Conservation (phyloP, 495 filamentous ascomycete genomes). For the Glonium stellatum region DNA sequence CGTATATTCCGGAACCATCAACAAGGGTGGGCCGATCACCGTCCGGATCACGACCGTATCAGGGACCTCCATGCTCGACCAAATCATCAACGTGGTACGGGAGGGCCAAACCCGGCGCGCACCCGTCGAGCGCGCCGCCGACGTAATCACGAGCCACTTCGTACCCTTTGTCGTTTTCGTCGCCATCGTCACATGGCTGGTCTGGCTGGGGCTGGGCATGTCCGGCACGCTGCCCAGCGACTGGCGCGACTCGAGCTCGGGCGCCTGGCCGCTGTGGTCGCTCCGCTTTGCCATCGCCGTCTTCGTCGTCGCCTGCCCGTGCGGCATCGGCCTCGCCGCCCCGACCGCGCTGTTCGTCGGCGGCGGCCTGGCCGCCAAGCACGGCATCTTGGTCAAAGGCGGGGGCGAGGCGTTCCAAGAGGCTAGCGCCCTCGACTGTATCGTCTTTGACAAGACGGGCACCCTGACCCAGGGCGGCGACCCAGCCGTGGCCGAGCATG, state of each 20-base stretch:
- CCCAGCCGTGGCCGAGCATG: constrained; percentile 67
- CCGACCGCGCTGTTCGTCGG: constrained; percentile 93
- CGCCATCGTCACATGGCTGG: constrained; percentile 73
- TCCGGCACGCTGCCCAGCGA: constrained; percentile 58
- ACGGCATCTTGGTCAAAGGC: constrained; percentile 90
- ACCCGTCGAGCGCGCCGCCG: constrained; percentile 79
- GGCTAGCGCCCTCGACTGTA: constrained; percentile 73
- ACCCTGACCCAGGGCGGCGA: constrained; percentile 83
- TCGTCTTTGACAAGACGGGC: constrained; percentile 96
- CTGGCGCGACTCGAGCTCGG: constrained; percentile 59
- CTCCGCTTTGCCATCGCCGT: constrained; percentile 90
- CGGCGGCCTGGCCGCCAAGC: constrained; percentile 74
- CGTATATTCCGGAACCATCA: constrained; percentile 82
- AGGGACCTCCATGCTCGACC: constrained; percentile 83
- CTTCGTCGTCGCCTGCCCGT: constrained; percentile 92
- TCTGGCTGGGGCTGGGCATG: constrained; percentile 72
- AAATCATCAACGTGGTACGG: constrained; percentile 81
- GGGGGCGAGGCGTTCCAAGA: constrained; percentile 95
- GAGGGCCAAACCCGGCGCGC: constrained; percentile 86
- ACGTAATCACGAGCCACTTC: constrained; percentile 79
- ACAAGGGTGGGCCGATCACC: constrained; percentile 63
- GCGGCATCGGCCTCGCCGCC: constrained; percentile 84
- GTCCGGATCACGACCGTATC: constrained; percentile 62
- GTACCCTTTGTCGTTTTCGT: constrained; percentile 78
- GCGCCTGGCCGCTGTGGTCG: constrained; percentile 81